Evolutionary conservation across 108 stramenopile species (phyloP).

Genomic region (Discostella stelligeroides): DNA sequence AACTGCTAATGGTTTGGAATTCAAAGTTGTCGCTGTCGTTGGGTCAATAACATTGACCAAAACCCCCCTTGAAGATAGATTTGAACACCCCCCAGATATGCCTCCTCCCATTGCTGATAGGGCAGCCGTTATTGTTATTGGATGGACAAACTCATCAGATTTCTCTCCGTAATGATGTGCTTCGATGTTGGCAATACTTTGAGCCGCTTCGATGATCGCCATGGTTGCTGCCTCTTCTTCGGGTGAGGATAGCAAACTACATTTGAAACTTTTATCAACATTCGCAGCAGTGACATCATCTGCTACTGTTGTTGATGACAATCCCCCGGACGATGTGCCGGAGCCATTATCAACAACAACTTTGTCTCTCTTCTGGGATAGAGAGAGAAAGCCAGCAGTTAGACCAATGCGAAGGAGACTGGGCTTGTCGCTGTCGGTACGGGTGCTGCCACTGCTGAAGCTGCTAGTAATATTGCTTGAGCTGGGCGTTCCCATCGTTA

Average conservation of each 20-base stretch:
- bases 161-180: background rate
- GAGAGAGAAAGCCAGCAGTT: slow-evolving; percentile 31
- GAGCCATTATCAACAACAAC: background rate
- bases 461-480: background rate
- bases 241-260: slow-evolving; percentile 3
- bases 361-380: slow-evolving; percentile 1
- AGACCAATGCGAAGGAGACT: slow-evolving; percentile 41
- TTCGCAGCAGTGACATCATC: slow-evolving; percentile 12
- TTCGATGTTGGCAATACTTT: slow-evolving; percentile 8
- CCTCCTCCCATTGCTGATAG: slow-evolving; percentile 29
- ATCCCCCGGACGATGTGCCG: background rate
- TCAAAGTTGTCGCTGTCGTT: slow-evolving; percentile 14
- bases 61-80: slow-evolving; percentile 24
- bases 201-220: slow-evolving; percentile 21
- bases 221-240: slow-evolving; percentile 20
- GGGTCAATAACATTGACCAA: slow-evolving; percentile 79
- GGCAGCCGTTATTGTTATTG: slow-evolving; percentile 25
- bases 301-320: slow-evolving; percentile 8
- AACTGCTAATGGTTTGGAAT: slow-evolving; percentile 15
- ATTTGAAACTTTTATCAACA: too few relatives aligned
- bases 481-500: background rate
- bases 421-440: slow-evolving; percentile 8
- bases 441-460: background rate
- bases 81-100: too few relatives aligned
- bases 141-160: slow-evolving; percentile 10